These are phyloP conservation scores for Elsinoe fawcettii DNA, from an alignment of 2,329 filamentous ascomycete genomes.

Conservation along the genomic window DNA sequence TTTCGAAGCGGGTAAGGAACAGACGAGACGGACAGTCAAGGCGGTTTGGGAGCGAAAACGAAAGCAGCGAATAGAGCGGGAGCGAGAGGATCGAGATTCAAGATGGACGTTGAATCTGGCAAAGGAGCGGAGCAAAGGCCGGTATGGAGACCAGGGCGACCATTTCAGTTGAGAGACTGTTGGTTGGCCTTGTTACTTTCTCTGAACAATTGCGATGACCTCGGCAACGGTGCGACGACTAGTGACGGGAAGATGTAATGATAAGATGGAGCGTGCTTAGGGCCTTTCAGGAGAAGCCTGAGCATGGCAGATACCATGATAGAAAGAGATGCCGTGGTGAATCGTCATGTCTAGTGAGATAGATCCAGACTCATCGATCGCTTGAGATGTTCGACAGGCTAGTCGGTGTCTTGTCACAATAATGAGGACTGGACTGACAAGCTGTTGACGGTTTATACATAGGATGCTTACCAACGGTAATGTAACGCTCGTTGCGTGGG, in stretches of 20 bases:
- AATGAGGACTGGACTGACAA: background rate
- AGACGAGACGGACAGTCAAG: conserved; percentile 68
- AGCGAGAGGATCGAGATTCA: conserved; percentile 35
- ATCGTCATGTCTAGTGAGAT: background rate
- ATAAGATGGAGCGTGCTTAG: background rate
- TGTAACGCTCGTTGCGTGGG: conserved; percentile 14
- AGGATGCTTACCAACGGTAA: conserved; percentile 12
- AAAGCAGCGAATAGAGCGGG: conserved; percentile 50
- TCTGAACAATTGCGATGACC: conserved; percentile 1
- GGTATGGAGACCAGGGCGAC: conserved; percentile 50
- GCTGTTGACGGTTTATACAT: conserved; percentile 12
- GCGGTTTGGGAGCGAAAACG: conserved; percentile 94
- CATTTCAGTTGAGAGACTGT: conserved; percentile 52
- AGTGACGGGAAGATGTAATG: background rate
- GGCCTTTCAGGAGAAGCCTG: background rate
- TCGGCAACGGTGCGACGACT: conserved; percentile 4
- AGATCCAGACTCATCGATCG: background rate
- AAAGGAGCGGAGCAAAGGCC: conserved; percentile 48
- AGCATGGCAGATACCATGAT: background rate
- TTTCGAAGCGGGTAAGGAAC: conserved; percentile 71
- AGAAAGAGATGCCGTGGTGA: background rate
- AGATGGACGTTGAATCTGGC: conserved; percentile 35
- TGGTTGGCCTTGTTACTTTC: conserved; percentile 1
- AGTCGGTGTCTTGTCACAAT: background rate
- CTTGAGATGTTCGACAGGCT: background rate